A percentile compares a stretch with the other conserved stretches of the same genome.
Evolutionary conservation across 2,329 filamentous ascomycete genomes (phyloP).

Genomic region (Cryphonectria parasitica): DNA sequence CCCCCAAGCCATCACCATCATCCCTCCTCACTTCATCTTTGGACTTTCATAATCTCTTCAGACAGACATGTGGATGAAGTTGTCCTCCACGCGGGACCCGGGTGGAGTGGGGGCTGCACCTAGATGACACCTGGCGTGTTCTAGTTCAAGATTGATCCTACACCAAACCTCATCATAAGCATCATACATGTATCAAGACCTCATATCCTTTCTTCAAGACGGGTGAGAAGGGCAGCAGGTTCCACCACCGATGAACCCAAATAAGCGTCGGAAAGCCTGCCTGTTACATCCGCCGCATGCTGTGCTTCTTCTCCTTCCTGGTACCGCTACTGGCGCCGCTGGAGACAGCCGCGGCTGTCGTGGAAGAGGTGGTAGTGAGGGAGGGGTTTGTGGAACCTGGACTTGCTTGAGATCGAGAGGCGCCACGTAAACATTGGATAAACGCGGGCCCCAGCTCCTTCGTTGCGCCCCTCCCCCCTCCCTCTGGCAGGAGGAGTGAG

Average conservation of each 20-base stretch:
- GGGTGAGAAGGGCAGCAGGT: background rate
- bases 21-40: background rate
- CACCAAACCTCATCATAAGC: background rate
- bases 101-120: background rate
- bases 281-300: background rate
- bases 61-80: background rate
- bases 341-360: background rate
- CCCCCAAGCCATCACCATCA: background rate
- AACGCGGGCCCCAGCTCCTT: background rate
- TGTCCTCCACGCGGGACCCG: background rate
- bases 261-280: background rate
- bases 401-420: background rate
- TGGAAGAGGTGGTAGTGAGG: background rate
- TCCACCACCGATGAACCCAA: background rate
- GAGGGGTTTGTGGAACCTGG: background rate
- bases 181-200: too few relatives aligned
- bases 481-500: background rate
- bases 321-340: slow-evolving; percentile 14
- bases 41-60: background rate
- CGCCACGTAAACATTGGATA: background rate
- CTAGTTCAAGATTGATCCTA: background rate
- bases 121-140: background rate
- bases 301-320: slow-evolving; percentile 6
- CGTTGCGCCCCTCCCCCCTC: background rate
- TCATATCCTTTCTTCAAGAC: background rate